Conservation (phyloP, 257 asterid genomes). For the Solanum habrochaites region DNA sequence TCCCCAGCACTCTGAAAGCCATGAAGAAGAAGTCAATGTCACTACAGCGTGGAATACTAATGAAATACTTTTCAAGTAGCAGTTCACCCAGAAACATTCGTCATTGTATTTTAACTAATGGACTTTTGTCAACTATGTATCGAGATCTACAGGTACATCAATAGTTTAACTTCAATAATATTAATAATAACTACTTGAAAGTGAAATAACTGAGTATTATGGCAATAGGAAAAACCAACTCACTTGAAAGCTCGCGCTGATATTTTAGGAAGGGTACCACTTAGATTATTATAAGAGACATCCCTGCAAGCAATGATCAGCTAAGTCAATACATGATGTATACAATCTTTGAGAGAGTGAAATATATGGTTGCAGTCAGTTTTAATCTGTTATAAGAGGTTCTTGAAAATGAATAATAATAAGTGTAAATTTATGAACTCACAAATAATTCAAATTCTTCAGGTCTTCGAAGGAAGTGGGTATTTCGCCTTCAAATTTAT, state of each 20-base stretch:
- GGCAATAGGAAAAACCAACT: slow-evolving; percentile 3
- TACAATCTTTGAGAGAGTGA: slow-evolving; percentile 27
- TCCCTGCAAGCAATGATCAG: slow-evolving; percentile 47
- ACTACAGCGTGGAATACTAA: background rate
- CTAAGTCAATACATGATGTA: background rate
- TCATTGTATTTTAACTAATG: background rate
- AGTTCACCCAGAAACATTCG: background rate
- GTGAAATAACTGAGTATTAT: background rate
- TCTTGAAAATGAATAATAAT: background rate
- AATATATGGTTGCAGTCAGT: background rate
- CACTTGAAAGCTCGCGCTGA: slow-evolving; percentile 59
- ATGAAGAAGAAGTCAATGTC: background rate
- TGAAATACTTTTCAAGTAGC: background rate
- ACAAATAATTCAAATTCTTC: slow-evolving; percentile 71
- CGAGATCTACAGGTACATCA: background rate
- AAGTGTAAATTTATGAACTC: slow-evolving; percentile 23
- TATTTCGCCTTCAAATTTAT: slow-evolving; percentile 55
- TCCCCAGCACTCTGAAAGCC: slow-evolving; percentile 62
- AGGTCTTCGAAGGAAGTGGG: slow-evolving; percentile 68
- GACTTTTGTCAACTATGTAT: background rate
- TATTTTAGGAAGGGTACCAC: slow-evolving; percentile 30
- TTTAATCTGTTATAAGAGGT: no score
- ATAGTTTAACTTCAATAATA: background rate
- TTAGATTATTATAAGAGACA: slow-evolving; percentile 46
- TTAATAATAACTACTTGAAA: background rate